Evolutionary conservation across 1,284 basidiomycete genomes (phyloP), one percentile per base, ranked within the genome.

Genomic region (Porogramme epimiltina): DNA sequence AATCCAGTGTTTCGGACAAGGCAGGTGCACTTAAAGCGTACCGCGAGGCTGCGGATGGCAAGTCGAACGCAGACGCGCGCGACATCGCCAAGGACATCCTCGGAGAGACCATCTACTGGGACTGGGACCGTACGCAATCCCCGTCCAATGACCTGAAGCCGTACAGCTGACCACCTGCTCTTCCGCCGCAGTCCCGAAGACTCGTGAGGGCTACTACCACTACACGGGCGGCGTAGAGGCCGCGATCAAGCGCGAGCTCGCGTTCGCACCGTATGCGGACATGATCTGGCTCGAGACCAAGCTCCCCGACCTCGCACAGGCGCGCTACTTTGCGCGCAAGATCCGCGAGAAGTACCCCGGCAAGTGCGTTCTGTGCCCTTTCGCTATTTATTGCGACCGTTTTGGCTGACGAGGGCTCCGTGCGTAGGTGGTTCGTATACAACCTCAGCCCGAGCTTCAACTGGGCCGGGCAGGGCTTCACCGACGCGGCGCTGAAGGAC

Each of bases 401-500:
- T 6, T 6, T 6, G 28, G 28, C 28, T 31, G 6, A 31, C 13
- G 28, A 31, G 28, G 13, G 13, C 13, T 31, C 13, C 8, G 13
- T 31, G 13, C 28, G 13, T 44, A 85, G 82, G 61, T 85, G 85
- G 87, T 84, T 97, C 62, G 93, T 95, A n/a, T 97, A 96, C 69
- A 97, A 96, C 69, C 74, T 96, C 55, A 93, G 91, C 64, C 94
- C 93, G 3, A 93, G 90, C 65, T 97, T 97, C 78, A 95, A 96
- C 71, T 97, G 94, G 94, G 77, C 82, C 24, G 82, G 79, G 11
- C 87, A 91, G 64, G 93, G 93, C 16, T 95, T 91, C 71, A 81
- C 79, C 42, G 85, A 91, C 59, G 73, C 76, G 5, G 85, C 87
- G 56, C 71, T 97, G 66, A 91, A 90, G 78, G 85, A 81, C 71